Evolutionary conservation across 2,329 filamentous ascomycete genomes (phyloP), one percentile per base, ranked within the genome.

Genomic region (Pseudogymnoascus sp.): DNA sequence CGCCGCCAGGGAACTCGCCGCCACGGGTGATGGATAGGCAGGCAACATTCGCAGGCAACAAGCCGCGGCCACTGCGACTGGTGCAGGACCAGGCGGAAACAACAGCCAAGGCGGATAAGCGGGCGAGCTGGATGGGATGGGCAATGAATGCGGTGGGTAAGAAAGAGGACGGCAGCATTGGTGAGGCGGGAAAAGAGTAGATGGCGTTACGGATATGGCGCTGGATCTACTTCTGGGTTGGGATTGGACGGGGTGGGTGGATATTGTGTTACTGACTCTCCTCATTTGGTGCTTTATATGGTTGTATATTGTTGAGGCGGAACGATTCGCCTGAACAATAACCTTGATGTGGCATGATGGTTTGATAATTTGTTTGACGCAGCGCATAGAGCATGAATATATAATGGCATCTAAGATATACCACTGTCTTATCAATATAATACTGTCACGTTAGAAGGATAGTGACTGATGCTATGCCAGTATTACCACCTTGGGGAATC

Each of bases 41-140:
- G 63, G 83, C 80, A 37, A 84, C 81, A 1, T 84, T 83, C 61
- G 83, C 82, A 3, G 84, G 84, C 47, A 87, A 86, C 70, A 94
- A 94, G 74, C 86, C 95, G 63, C 83, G 92, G 36, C 93, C 93
- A 5, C 78, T 99, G 66, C 83, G 93, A 13, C 80, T 99, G 31
- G 92, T 97, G 54, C 89, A 94, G 74, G 90, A 96, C 76, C 87
- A 87, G 66, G 73, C 75, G 21, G 82, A 83, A 59, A 71, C 71
- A 2, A 76, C 74, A 60, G 76, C 76, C 61, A 73, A 77, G 60
- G 73, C 70, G 33, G 81, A 81, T 69, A 87, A 87, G 76, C 77
- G 85, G 57, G 77, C 79, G 17, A 87, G 84, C 72, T 88, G 85
- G 85, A 81, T 86, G 62, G 83, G 83, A 10, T 86, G 84, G 83